Conservation (phyloP, 345 rosid genomes). For the Balakata baccata region DNA sequence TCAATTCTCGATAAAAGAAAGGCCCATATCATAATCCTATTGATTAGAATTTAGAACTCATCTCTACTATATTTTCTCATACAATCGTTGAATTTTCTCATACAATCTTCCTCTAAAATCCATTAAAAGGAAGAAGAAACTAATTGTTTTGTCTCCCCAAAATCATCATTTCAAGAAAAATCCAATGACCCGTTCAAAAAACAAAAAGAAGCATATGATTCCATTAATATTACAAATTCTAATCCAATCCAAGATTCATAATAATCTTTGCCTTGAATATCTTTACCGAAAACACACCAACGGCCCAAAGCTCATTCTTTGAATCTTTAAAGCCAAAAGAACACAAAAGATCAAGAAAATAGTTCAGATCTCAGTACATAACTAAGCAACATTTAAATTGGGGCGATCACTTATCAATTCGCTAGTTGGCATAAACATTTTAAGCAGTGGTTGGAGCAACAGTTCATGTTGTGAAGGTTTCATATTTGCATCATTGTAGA, state of each 20-base stretch:
- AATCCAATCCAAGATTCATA: neutral
- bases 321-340: constrained; percentile 11
- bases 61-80: neutral
- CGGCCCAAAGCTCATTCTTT: neutral
- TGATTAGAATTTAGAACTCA: neutral
- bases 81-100: no score
- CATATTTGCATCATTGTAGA: constrained; percentile 31
- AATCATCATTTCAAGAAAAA: neutral
- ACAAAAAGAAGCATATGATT: neutral
- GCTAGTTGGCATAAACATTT: constrained; percentile 12
- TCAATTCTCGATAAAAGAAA: no score
- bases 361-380: constrained; percentile 21
- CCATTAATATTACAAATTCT: neutral
- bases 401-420: constrained; percentile 4
- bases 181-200: neutral
- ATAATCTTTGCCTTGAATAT: neutral
- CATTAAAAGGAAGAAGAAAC: neutral
- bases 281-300: neutral
- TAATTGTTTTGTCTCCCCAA: neutral
- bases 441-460: neutral
- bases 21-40: no score
- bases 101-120: neutral
- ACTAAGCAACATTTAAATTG: constrained; percentile 17
- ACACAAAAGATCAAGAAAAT: constrained; percentile 11
- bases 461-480: neutral